Evolutionary conservation across 306 rosid species (phyloP).

Genomic region (Purshia tridentata): DNA sequence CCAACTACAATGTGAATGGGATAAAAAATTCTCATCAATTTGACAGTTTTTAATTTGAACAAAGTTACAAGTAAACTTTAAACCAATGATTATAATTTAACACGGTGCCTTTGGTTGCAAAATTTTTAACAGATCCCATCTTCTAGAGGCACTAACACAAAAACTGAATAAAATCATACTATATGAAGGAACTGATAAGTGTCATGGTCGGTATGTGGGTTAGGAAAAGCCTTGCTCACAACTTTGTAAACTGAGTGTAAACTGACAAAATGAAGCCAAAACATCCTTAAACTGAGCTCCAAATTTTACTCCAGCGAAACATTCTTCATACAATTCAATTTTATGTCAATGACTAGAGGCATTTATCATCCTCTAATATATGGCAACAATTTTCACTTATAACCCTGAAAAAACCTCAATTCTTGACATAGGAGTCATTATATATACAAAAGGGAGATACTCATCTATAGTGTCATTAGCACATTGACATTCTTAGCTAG

Average conservation of each 20-base stretch:
- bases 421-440: neutral
- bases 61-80: neutral
- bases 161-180: slow-evolving; percentile 4
- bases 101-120: neutral
- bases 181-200: neutral
- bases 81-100: neutral
- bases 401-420: neutral
- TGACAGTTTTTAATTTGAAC: neutral
- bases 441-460: neutral
- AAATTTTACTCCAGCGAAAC: neutral
- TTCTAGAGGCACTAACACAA: slow-evolving; percentile 5
- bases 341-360: neutral
- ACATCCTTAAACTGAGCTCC: neutral
- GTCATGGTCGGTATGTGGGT: neutral
- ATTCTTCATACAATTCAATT: neutral
- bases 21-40: neutral
- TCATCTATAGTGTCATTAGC: neutral
- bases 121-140: neutral
- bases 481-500: neutral
- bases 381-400: neutral
- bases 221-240: neutral
- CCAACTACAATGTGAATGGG: slow-evolving; percentile 4
- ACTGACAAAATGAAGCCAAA: neutral
- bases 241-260: slow-evolving; percentile 1
- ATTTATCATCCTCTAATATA: neutral